Base-by-base conservation (phyloP, 108 stramenopile species). In the Cyclotella distinguenda region DNA sequence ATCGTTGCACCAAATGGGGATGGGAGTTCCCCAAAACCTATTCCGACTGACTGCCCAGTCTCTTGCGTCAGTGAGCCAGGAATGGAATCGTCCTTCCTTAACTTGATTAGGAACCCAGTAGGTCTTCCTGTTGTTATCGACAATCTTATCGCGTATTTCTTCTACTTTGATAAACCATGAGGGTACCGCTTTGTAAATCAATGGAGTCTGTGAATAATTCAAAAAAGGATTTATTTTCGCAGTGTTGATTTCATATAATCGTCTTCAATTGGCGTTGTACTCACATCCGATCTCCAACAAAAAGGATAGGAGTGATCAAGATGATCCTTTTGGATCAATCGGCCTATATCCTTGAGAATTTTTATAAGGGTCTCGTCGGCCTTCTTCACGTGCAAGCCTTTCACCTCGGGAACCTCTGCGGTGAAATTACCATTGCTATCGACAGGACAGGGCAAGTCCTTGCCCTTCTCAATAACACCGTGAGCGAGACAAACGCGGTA, bases 101-200 rank as follows among this genome's bases (percentile, higher is more conserved):
- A 99, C 96, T 33, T 90, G 80, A 40, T 77, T 77, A 19, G 95
- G 96, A 11, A 96, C 99, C 99, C 99, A 99, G 78, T 97, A 90
- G 2, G 97, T 97, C 81, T 93, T 51, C 36, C 84, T 81, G 80
- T 99, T 99, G 86, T 97, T 97, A n/a, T 56, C 86, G 11, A 99
- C 82, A 26, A 99, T 82, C 34, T 88, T 84, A 40, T 97, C 96
- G 22, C 94, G 88, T 74, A 99, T 97, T 54, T 91, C 86, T 60
- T 97, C 97, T 36, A 99, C 97, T 58, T 86, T 90, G 48, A 99
- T 86, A 55, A 99, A 99, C 98, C 98, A 99, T 12, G 95, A 96
- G n/a, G 97, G 98, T 0, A 99, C 97, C 1, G 97, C 97, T 80
- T 97, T 96, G 94, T 99, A 99, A 64, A 99, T 99, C 47, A 99